Percentiles rank a stretch among this genome's conserved stretches.
Evolutionary conservation across 176 grass and related monocot genomes (phyloP).

Genomic region (Oryza officinalis): DNA sequence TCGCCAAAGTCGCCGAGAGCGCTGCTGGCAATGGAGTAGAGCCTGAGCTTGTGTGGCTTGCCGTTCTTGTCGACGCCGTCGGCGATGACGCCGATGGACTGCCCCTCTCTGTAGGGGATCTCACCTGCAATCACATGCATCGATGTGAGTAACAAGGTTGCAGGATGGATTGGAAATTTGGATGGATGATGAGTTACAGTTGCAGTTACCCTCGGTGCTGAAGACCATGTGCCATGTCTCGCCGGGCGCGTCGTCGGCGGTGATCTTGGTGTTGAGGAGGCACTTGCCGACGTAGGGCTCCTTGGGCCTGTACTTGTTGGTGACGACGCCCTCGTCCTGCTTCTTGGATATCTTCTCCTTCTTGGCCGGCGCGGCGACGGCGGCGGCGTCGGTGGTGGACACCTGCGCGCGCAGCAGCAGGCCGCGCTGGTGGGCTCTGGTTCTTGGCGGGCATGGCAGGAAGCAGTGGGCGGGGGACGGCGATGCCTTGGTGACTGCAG

Average conservation of each 20-base stretch:
- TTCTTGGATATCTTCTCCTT: constrained; percentile 79
- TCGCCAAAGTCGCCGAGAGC: constrained; percentile 90
- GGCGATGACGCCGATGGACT: constrained; percentile 82
- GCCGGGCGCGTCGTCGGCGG: constrained; percentile 83
- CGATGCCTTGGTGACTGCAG: neutral
- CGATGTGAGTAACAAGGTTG: neutral
- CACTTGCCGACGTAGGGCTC: constrained; percentile 73
- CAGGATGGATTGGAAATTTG: neutral
- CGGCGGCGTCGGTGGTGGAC: constrained; percentile 30
- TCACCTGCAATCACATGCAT: constrained; percentile 29
- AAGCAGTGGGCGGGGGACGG: constrained; percentile 28
- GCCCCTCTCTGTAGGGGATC: constrained; percentile 87
- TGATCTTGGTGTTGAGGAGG: constrained; percentile 99
- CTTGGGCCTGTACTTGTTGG: constrained; percentile 81
- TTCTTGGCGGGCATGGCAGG: constrained; percentile 25
- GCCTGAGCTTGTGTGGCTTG: constrained; percentile 92
- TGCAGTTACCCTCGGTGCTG: constrained; percentile 59
- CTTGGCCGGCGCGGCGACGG: constrained; percentile 48
- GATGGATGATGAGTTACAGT: no score
- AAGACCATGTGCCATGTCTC: constrained; percentile 99
- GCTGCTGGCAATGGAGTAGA: constrained; percentile 97
- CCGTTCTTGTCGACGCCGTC: constrained; percentile 88
- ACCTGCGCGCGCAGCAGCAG: constrained; percentile 56
- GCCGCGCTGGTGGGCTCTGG: neutral
- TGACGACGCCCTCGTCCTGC: constrained; percentile 71